Evolutionary conservation across 2,329 filamentous ascomycete species (phyloP), one percentile per base, ranked within the genome.

Genomic region (Cercospora brassicicola): DNA sequence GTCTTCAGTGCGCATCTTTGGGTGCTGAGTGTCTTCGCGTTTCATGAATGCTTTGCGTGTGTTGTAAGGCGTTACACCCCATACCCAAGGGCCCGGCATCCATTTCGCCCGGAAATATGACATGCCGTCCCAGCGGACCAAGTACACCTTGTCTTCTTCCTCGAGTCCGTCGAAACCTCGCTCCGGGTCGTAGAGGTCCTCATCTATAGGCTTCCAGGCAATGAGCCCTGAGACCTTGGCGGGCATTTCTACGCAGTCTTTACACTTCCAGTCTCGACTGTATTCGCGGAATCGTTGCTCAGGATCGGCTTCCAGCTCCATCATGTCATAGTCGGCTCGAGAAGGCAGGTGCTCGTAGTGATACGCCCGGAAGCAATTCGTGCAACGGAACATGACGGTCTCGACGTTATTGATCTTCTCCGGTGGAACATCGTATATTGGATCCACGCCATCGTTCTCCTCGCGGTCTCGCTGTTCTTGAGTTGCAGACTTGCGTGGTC

Each of bases 81-180:
- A 94, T 0, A 96, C 86, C 95, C 95, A 99, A 15, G 90, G 85
- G 11, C 94, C 95, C 9, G 93, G 88, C 85, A 93, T 91, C 95
- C 96, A 99, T 6, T 84, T 85, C 63, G 91, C 92, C 71, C 92
- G 90, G 70, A 89, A 90, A 75, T 97, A 96, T 0, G 94, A 97
- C 65, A 87, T 85, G 0, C 84, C 84, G 55, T 91, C 88, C 92
- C 94, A 98, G 77, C 95, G 97, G 73, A 99, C 82, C 2, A 99
- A 86, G 75, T 98, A 99, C 73, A 97, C 93, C 72, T 94, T 94
- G n/a, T 91, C 84, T 64, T 93, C 90, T 75, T 95, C 90, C 10
- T 81, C 79, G n/a, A 92, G 81, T 63, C 86, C 81, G 30, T 87
- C 81, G 59, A 84, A 84, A 1, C 82, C 81, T 62, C 84, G 82